Evolutionary conservation across 257 asterid genomes (phyloP), one percentile per base, ranked within the genome.

Genomic region (Przewalskia tangutica): DNA sequence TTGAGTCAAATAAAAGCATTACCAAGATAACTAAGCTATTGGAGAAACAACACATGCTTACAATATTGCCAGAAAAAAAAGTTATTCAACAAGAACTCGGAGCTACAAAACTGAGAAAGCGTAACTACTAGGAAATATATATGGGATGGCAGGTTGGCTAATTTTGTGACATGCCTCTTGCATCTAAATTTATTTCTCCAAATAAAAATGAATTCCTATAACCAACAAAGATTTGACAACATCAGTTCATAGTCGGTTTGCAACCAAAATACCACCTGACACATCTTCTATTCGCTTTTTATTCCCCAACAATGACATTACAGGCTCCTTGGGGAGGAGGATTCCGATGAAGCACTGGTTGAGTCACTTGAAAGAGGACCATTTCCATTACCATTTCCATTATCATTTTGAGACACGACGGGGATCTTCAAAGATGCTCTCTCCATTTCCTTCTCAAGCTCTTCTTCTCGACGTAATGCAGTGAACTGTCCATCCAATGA

Each of bases 381-480:
- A 6, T 86, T 84, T 3, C 84, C 91, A 9, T 58, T 75, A 46
- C 87, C 90, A 6, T 86, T 84, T 3, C 84, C 91, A 9, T 58
- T 75, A 17, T 90, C 92, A 0, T 84, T 71, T 23, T 59, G 87
- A 71, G 98, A 82, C 40, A 89, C 86, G 6, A 93, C 68, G 0
- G 97, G 92, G 66, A 90, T 90, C 85, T 92, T 94, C 48, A 90
- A 91, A 0, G 94, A 88, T 10, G 98, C 92, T 82, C 98, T 84
- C 79, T 94, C 98, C 98, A 96, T 91, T 87, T 94, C 99, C 91
- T 93, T 94, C 88, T 96, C 98, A 10, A 96, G 91, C 83, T 94
- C 98, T 80, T 96, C 98, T 83, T 96, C 99, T 81, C 58, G 93
- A 46, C 98, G 93, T 81, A 96, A 73, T 2, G 89, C 93, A 0